These are phyloP conservation scores for Seiridium unicorne DNA, from an alignment of 2,329 filamentous ascomycete genomes.

Conservation along the genomic window DNA sequence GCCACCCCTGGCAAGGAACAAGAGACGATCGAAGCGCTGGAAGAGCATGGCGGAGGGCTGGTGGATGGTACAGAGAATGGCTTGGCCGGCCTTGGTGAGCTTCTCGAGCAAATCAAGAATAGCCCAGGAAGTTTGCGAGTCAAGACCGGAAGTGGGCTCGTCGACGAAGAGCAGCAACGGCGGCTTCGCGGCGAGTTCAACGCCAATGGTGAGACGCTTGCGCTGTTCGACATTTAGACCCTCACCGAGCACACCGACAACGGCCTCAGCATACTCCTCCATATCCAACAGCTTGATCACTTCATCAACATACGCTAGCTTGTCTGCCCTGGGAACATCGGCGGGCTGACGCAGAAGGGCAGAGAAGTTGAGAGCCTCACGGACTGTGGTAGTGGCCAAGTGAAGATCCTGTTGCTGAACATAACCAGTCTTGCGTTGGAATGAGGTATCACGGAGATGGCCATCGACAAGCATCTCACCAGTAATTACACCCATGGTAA, in stretches of 20 bases:
- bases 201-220: constrained; percentile 85
- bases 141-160: constrained; percentile 91
- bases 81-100: constrained; percentile 83
- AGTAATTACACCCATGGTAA: constrained; percentile 79
- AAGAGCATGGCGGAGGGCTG: constrained; percentile 96
- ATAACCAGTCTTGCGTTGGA: constrained; percentile 87
- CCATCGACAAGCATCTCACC: constrained; percentile 73
- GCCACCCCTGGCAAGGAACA: constrained; percentile 75
- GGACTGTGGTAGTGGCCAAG: constrained; percentile 77
- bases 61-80: constrained; percentile 95
- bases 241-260: constrained; percentile 88
- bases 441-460: constrained; percentile 68
- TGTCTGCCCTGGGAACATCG: constrained; percentile 70
- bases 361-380: constrained; percentile 84
- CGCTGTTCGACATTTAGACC: constrained; percentile 72
- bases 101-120: constrained; percentile 88
- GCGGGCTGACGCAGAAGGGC: constrained; percentile 82
- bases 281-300: constrained; percentile 90
- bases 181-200: constrained; percentile 93
- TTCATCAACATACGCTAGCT: constrained; percentile 83
- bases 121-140: constrained; percentile 90
- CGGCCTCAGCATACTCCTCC: constrained; percentile 84
- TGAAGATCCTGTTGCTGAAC: constrained; percentile 92
- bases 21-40: constrained; percentile 80
- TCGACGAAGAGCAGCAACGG: constrained; percentile 88